Percentiles rank a stretch among this genome's conserved stretches.
These are phyloP conservation scores for Erodium maritimum DNA, from an alignment of 345 rosid genomes.

Conservation along the genomic window DNA sequence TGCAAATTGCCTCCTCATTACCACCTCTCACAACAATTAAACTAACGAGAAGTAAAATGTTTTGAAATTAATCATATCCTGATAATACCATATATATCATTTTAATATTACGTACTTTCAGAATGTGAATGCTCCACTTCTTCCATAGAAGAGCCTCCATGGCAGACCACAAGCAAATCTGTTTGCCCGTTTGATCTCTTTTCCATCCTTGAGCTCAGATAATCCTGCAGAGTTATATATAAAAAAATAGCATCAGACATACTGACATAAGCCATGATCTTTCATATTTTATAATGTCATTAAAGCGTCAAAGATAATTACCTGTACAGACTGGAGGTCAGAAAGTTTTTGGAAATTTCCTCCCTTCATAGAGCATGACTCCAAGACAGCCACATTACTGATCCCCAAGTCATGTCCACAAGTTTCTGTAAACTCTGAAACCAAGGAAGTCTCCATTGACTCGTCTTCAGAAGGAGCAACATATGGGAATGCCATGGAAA, in stretches of 20 bases:
- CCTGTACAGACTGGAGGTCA: constrained; percentile 49
- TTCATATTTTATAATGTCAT: not conserved
- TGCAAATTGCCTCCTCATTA: not conserved
- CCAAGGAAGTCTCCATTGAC: constrained; percentile 57
- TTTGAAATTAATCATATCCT: too few relatives aligned
- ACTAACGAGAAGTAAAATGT: too few relatives aligned
- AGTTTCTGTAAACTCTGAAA: constrained; percentile 54
- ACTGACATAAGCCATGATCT: too few relatives aligned
- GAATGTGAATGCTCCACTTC: constrained; percentile 26
- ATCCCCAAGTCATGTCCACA: constrained; percentile 43
- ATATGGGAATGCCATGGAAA: constrained; percentile 90
- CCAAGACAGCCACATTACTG: constrained; percentile 47
- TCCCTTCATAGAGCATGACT: constrained; percentile 55
- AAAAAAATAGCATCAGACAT: too few relatives aligned
- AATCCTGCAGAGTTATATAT: constrained; percentile 35
- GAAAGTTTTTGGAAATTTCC: constrained; percentile 50
- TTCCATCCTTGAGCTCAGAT: constrained; percentile 51
- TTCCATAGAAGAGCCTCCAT: constrained; percentile 26
- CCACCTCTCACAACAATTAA: too few relatives aligned
- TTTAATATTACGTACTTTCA: constrained; percentile 33
- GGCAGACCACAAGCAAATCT: constrained; percentile 68
- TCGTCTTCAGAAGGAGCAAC: constrained; percentile 58
- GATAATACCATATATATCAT: not conserved
- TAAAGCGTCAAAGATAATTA: constrained; percentile 14
- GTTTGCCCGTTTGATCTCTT: constrained; percentile 45